Base-by-base conservation (phyloP, 805 yeast genomes). In the Naumovozyma dairenensis region DNA sequence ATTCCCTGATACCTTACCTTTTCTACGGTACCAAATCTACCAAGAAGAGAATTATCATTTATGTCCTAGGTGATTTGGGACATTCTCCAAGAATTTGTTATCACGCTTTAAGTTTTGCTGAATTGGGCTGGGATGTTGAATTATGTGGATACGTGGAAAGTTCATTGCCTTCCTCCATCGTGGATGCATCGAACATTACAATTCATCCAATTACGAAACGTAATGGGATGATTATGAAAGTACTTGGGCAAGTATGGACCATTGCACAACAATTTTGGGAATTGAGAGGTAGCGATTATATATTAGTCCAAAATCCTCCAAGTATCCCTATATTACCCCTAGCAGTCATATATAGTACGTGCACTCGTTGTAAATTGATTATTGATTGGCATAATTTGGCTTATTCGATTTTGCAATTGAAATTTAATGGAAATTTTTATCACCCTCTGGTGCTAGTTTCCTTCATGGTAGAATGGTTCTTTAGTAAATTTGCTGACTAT, bases 311-410 rank as follows among this genome's bases (percentile, higher is more conserved):
- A 60, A 92, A 89, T 56, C 99, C 99, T 0, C 99, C 99, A 0
- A 73, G 84, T 3, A 67, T 92, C 31, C 99, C 99, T 0, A 64
- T 85, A 2, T 58, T 92, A 12, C 71, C 81, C 0, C 62, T 87
- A 2, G 67, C 74, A 0, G 69, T 80, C 2, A 16, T 77, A 1
- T 74, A 71, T 50, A 69, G 72, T 37, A 5, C 25, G 8, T 53
- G 74, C 28, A 69, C 72, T 9, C 67, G 74, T 2, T 65, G 87
- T 4, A 67, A 70, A 48, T 57, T 89, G 16, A 68, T 92, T 15
- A 72, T 92, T 31, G 99, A 92, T 59, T 92, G 98, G 98, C 99
- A 92, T 58, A 92, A 92, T 57, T 65, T 92, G 46, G 94, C 93
- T 26, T 89, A 73, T 56, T 72, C 94, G 2, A 83, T 92, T 18